These are phyloP conservation scores for Emericellopsis terricola DNA, from an alignment of 495 filamentous ascomycete species.

Conservation along the genomic window DNA sequence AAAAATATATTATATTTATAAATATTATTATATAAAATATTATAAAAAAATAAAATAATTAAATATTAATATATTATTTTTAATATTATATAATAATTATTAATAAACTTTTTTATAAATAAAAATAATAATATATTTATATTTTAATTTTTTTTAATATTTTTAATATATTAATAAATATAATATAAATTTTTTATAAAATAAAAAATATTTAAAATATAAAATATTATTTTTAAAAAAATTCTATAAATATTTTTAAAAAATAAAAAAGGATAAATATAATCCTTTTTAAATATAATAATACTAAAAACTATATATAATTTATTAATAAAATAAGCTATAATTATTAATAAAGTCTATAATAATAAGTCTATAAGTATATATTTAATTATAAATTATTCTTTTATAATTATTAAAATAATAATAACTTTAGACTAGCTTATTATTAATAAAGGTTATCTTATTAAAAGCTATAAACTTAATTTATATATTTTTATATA, in stretches of 20 bases:
- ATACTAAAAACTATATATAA: too few relatives aligned
- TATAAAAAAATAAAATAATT: too few relatives aligned
- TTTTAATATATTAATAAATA: too few relatives aligned
- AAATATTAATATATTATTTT: too few relatives aligned
- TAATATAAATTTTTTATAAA: conserved; percentile 2
- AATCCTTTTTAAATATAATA: background rate
- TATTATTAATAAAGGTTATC: background rate
- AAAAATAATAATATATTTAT: too few relatives aligned
- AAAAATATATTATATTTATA: too few relatives aligned
- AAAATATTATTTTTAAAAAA: background rate
- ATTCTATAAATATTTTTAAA: background rate
- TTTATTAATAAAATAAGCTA: background rate
- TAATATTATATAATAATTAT: too few relatives aligned
- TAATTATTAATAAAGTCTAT: background rate
- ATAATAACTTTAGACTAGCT: background rate
- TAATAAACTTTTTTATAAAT: too few relatives aligned
- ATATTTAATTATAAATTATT: background rate
- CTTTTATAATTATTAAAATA: conserved; percentile 2
- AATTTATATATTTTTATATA: background rate
- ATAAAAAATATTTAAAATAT: background rate
- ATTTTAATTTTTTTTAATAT: too few relatives aligned
- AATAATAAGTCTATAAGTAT: background rate
- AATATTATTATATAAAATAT: too few relatives aligned
- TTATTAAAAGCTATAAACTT: background rate
- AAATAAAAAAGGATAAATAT: background rate